A percentile compares a stretch with the other conserved stretches of the same genome.
These are phyloP conservation scores for Vitis labrusca DNA, from an alignment of 164 flowering plant species.

Conservation along the genomic window DNA sequence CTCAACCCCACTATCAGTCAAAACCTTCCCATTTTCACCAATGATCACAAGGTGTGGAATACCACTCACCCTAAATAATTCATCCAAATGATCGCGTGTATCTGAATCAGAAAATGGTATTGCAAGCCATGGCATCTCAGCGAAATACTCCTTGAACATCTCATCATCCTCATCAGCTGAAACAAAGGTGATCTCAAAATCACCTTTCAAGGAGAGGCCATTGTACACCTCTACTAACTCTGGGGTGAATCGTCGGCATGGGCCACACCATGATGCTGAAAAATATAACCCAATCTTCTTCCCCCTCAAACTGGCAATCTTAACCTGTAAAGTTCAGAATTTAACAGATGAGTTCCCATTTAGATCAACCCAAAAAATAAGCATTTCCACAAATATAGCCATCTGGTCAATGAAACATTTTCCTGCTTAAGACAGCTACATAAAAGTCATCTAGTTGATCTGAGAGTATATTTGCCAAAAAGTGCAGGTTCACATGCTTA, in stretches of 20 bases:
- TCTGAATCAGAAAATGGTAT: conserved; percentile 69
- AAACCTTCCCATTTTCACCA: conserved; percentile 47
- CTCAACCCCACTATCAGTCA: conserved; percentile 36
- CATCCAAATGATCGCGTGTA: conserved; percentile 29
- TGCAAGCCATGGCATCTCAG: conserved; percentile 84
- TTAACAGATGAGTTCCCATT: neutral
- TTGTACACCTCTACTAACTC: conserved; percentile 45
- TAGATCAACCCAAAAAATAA: neutral
- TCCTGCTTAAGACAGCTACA: too few species aligned
- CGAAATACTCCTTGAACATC: conserved; percentile 55
- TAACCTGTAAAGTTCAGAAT: conserved; percentile 37
- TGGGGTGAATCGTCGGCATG: conserved; percentile 57
- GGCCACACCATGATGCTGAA: conserved; percentile 71
- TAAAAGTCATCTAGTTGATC: too few species aligned
- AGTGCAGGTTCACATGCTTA: too few species aligned
- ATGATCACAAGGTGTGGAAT: conserved; percentile 66
- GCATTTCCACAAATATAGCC: neutral
- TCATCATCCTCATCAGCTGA: conserved; percentile 56
- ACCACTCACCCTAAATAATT: conserved; percentile 44
- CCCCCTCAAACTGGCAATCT: conserved; percentile 45
- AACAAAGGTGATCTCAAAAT: conserved; percentile 58
- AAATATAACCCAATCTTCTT: conserved; percentile 52
- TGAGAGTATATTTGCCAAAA: too few species aligned
- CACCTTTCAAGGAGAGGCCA: conserved; percentile 38
- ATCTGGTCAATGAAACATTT: too few species aligned